A percentile compares a stretch with the other conserved stretches of the same genome.
Evolutionary conservation across 2,329 filamentous ascomycete genomes (phyloP).

Genomic region (Phialophora macrospora): DNA sequence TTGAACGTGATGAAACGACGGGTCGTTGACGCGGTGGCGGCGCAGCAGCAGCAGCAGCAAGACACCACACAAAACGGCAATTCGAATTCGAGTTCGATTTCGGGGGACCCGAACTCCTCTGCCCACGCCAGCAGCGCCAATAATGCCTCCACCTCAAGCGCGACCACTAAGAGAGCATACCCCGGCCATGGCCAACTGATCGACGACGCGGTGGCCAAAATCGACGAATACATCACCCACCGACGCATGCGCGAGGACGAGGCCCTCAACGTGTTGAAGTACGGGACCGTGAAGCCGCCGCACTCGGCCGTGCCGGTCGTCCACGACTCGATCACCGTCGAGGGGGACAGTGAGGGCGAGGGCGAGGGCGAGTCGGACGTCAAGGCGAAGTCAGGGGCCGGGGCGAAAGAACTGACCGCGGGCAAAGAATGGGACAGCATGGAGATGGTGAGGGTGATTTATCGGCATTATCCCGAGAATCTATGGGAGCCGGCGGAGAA

Average conservation of each 20-base stretch:
- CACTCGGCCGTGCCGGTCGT: constrained; percentile 17
- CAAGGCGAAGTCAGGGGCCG: constrained; percentile 30
- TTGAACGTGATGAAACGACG: constrained; percentile 66
- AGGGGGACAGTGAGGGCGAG: constrained; percentile 31
- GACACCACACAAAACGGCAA: background rate
- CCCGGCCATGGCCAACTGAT: constrained; percentile 86
- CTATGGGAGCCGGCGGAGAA: constrained; percentile 76
- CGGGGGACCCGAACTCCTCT: background rate
- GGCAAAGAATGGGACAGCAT: constrained; percentile 67
- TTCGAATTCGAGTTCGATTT: background rate
- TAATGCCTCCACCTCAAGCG: background rate
- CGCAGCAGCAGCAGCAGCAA: background rate
- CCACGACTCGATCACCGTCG: constrained; percentile 39
- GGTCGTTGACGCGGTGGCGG: constrained; percentile 11
- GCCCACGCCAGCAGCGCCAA: background rate
- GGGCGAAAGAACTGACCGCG: constrained; percentile 38
- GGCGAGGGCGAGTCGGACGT: constrained; percentile 40
- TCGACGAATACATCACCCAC: constrained; percentile 83
- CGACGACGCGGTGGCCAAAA: constrained; percentile 70
- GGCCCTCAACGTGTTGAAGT: constrained; percentile 68
- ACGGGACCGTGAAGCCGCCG: constrained; percentile 41
- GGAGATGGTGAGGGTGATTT: constrained; percentile 88
- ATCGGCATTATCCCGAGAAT: constrained; percentile 75
- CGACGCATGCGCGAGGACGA: constrained; percentile 79
- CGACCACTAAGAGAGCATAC: constrained; percentile 67